phyloP scores from a whole-genome alignment of 78 protist species.

The Blattamonas nauphoetae region DNA sequence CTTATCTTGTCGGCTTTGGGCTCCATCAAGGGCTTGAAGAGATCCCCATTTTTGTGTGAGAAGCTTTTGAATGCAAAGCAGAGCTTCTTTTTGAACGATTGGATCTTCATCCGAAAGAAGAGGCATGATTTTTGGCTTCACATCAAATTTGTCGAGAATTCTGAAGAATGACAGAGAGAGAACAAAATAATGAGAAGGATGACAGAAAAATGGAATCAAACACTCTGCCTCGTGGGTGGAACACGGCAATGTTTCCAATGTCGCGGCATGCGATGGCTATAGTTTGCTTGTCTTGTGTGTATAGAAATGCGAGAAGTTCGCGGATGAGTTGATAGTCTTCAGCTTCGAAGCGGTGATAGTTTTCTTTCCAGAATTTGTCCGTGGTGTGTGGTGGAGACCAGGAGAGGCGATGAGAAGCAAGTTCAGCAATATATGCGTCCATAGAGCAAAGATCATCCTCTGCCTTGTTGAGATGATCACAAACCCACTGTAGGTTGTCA shows the following conservation, averaged over 20 bases:
- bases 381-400: conserved; percentile 19
- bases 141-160: neutral
- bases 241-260: neutral
- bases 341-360: neutral
- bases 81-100: neutral
- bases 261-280: neutral
- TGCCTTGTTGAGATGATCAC: neutral
- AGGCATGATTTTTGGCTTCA: neutral
- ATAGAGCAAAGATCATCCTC: neutral
- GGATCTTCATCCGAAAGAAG: neutral
- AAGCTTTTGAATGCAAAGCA: conserved; percentile 16
- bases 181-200: neutral
- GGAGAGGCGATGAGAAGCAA: neutral
- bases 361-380: conserved; percentile 20
- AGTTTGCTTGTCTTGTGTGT: neutral
- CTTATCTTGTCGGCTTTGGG: no score
- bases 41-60: neutral
- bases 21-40: no score
- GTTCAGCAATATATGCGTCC: conserved; percentile 3
- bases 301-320: neutral
- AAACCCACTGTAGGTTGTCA: neutral
- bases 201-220: neutral
- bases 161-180: neutral
- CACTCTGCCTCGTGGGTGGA: conserved; percentile 4
- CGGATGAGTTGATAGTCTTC: neutral